Evolutionary conservation across 805 yeast species (phyloP).

Genomic region (Saccharomycopsis fibuligera): DNA sequence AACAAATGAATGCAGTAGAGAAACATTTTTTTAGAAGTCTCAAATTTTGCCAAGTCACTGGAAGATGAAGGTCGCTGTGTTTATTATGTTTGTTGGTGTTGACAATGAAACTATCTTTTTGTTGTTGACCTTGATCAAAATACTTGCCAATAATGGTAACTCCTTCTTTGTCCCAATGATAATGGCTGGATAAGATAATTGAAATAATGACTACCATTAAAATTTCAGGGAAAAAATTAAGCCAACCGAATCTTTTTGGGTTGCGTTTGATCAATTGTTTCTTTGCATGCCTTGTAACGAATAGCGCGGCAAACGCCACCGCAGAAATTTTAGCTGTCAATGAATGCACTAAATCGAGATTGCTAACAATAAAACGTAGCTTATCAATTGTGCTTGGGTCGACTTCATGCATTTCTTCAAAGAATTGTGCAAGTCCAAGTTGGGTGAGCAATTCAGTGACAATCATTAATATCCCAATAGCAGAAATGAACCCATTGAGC

Average conservation of each 20-base stretch:
- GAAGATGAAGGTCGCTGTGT: slow-evolving; percentile 21
- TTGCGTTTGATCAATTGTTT: slow-evolving; percentile 14
- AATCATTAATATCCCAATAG: slow-evolving; percentile 82
- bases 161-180: slow-evolving; percentile 33
- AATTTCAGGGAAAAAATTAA: slow-evolving; percentile 76
- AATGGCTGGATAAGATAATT: slow-evolving; percentile 43
- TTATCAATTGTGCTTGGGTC: slow-evolving; percentile 38
- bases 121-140: slow-evolving; percentile 27
- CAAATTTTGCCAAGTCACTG: slow-evolving; percentile 21
- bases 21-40: slow-evolving; percentile 31
- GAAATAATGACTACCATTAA: slow-evolving; percentile 62
- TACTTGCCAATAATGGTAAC: slow-evolving; percentile 34
- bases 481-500: slow-evolving; percentile 76
- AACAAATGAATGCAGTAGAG: slow-evolving; percentile 38
- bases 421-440: slow-evolving; percentile 69
- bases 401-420: slow-evolving; percentile 25
- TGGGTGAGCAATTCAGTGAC: slow-evolving; percentile 67
- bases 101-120: slow-evolving; percentile 39
- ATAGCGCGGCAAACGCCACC: slow-evolving; percentile 39
- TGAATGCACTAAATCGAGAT: slow-evolving; percentile 40
- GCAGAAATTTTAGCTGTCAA: slow-evolving; percentile 60
- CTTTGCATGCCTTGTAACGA: slow-evolving; percentile 37
- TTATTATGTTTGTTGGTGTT: slow-evolving; percentile 67
- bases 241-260: slow-evolving; percentile 30
- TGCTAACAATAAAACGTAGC: slow-evolving; percentile 44